Base-by-base conservation (phyloP, 495 filamentous ascomycete species). In the Apodospora peruviana region DNA sequence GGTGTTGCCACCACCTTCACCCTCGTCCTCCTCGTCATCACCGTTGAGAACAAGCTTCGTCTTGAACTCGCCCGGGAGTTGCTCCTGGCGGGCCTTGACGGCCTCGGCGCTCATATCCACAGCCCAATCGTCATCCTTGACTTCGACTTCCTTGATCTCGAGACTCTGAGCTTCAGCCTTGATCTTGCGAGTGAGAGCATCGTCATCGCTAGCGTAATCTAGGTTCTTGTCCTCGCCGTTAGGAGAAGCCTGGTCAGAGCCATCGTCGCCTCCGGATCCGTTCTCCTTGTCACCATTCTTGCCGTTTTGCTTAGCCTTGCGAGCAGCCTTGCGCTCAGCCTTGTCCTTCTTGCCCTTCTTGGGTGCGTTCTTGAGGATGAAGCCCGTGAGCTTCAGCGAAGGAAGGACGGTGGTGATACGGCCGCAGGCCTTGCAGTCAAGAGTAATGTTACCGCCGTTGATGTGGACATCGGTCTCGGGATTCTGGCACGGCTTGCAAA, bases 401-500 rank as follows among this genome's bases (percentile, higher is more conserved):
- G 86, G 77, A 62, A 97, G 91, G 42, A 95, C 91, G 45, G 91
- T 82, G 45, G 85, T 83, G 60, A 86, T 90, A 69, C 95, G 86
- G 61, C 93, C 93, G 63, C 93, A 98, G 48, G 93, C 93, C 75
- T 98, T 98, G 85, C 93, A 98, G 73, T 98, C 93, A 57, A 96
- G 81, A 45, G 83, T 61, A 63, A 98, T 98, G 59, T 76, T 78
- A 35, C 86, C 91, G 52, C 95, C 88, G 71, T 95, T 95, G 78
- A 95, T 88, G 60, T 85, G 78, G 61, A 96, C 87, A 50, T 90
- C 91, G 55, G 93, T 98, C 75, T 98, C 93, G 23, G 93, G 93
- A 68, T 98, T 98, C 82, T 96, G 95, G 84, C 93, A 98, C 70
- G 93, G 90, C 79, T 93, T 91, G 86, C 93, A 98, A 46, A 98